Conservation (phyloP, 352 stramenopile species). For the Phytophthora rubi region DNA sequence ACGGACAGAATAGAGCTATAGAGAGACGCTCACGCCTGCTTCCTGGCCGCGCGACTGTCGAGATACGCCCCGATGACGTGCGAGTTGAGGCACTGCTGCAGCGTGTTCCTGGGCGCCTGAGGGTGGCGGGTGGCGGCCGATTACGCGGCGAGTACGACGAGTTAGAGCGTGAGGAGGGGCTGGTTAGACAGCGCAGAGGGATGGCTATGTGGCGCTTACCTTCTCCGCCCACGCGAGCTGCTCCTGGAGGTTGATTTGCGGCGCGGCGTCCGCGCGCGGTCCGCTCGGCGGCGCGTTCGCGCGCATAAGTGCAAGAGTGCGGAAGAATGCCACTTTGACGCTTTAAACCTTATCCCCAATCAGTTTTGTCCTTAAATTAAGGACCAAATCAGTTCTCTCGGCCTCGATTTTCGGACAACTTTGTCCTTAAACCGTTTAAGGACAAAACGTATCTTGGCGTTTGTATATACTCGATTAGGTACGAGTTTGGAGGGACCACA, state of each 20-base stretch:
- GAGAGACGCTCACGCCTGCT: conserved; percentile 42
- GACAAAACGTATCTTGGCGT: no score
- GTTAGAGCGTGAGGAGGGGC: conserved; percentile 6
- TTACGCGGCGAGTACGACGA: neutral
- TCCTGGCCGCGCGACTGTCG: conserved; percentile 55
- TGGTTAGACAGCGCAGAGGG: conserved; percentile 7
- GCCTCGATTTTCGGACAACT: no score
- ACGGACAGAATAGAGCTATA: neutral
- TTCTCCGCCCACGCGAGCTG: conserved; percentile 68
- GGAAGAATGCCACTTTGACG: conserved; percentile 25
- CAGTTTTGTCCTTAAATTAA: no score
- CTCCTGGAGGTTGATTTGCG: conserved; percentile 62
- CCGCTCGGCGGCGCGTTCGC: conserved; percentile 2
- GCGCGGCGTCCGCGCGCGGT: conserved; percentile 12
- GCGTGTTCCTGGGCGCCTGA: conserved; percentile 46
- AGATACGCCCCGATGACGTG: conserved; percentile 79
- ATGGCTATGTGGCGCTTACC: conserved; percentile 28
- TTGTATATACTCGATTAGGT: no score
- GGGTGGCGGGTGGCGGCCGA: neutral
- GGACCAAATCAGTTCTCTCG: no score
- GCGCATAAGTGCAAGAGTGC: conserved; percentile 33
- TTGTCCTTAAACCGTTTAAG: no score
- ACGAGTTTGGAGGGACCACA: no score
- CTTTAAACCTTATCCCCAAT: neutral
- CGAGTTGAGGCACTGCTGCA: conserved; percentile 83